phyloP scores from a whole-genome alignment of 768 basidiomycete species.

The Termitomyces sp. region DNA sequence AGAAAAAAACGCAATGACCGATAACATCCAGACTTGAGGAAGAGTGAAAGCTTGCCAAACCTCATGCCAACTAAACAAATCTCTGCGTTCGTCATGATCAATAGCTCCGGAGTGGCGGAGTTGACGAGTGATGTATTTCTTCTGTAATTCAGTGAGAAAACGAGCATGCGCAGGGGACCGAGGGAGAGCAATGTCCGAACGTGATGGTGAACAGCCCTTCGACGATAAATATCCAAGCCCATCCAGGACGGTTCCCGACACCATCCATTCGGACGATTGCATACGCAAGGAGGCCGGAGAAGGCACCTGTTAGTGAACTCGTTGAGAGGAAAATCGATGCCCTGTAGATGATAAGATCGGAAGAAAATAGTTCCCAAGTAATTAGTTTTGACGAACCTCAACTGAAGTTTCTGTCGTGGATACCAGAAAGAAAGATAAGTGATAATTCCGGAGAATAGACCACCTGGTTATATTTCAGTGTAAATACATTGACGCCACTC shows the following conservation, averaged over 20 bases:
- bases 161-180: slow-evolving; percentile 35
- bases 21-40: slow-evolving; percentile 50
- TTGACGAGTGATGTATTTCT: slow-evolving; percentile 17
- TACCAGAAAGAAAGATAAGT: slow-evolving; percentile 53
- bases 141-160: slow-evolving; percentile 41
- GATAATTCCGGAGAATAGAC: slow-evolving; percentile 52
- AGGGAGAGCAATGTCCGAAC: slow-evolving; percentile 50
- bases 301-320: slow-evolving; percentile 58
- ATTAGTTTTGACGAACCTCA: slow-evolving; percentile 23
- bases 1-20: slow-evolving; percentile 19
- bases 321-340: slow-evolving; percentile 45
- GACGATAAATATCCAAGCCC: slow-evolving; percentile 66
- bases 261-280: slow-evolving; percentile 63
- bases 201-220: slow-evolving; percentile 60
- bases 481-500: background rate
- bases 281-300: slow-evolving; percentile 63
- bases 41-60: slow-evolving; percentile 40
- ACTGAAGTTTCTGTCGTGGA: slow-evolving; percentile 41
- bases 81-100: slow-evolving; percentile 25
- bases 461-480: slow-evolving; percentile 27
- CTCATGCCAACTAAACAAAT: slow-evolving; percentile 53
- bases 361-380: slow-evolving; percentile 22
- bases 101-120: slow-evolving; percentile 36
- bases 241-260: slow-evolving; percentile 45
- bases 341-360: slow-evolving; percentile 27